Conservation (phyloP, 768 basidiomycete species). For the Mycena filopes region DNA sequence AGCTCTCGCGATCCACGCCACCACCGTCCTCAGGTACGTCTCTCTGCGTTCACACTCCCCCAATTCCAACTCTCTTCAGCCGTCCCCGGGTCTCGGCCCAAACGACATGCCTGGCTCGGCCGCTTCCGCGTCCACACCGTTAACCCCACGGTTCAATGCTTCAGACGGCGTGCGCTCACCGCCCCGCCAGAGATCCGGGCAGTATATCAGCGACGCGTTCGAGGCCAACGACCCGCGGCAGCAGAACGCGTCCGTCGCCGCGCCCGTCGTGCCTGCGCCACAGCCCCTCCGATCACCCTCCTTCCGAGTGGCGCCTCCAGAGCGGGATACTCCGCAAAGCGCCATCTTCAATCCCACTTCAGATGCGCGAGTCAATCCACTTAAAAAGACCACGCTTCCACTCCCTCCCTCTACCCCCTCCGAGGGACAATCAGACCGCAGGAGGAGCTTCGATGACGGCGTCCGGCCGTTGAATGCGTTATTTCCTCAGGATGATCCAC, state of each 20-base stretch:
- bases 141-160: slow-evolving; percentile 24
- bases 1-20: slow-evolving; percentile 54
- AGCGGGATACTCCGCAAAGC: slow-evolving; percentile 17
- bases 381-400: slow-evolving; percentile 56
- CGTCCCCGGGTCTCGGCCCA: slow-evolving; percentile 25
- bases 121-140: slow-evolving; percentile 12
- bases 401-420: slow-evolving; percentile 40
- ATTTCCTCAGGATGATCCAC: slow-evolving; percentile 41
- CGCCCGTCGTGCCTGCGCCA: slow-evolving; percentile 27
- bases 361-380: slow-evolving; percentile 35
- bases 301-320: slow-evolving; percentile 57
- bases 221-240: slow-evolving; percentile 38
- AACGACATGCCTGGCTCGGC: slow-evolving; percentile 15
- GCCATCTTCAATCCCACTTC: slow-evolving; percentile 31
- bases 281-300: slow-evolving; percentile 49
- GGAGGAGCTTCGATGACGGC: slow-evolving; percentile 58
- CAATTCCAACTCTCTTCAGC: slow-evolving; percentile 22
- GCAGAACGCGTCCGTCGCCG: slow-evolving; percentile 30
- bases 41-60: slow-evolving; percentile 11
- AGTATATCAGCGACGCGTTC: slow-evolving; percentile 52
- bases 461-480: slow-evolving; percentile 54
- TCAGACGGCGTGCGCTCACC: slow-evolving; percentile 38
- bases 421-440: slow-evolving; percentile 42
- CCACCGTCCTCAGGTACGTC: slow-evolving; percentile 55
- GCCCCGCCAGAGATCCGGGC: slow-evolving; percentile 42